Percentiles rank a stretch among this genome's conserved stretches.
phyloP scores from a whole-genome alignment of 805 yeast genomes.

The Candida ipomoeae region DNA sequence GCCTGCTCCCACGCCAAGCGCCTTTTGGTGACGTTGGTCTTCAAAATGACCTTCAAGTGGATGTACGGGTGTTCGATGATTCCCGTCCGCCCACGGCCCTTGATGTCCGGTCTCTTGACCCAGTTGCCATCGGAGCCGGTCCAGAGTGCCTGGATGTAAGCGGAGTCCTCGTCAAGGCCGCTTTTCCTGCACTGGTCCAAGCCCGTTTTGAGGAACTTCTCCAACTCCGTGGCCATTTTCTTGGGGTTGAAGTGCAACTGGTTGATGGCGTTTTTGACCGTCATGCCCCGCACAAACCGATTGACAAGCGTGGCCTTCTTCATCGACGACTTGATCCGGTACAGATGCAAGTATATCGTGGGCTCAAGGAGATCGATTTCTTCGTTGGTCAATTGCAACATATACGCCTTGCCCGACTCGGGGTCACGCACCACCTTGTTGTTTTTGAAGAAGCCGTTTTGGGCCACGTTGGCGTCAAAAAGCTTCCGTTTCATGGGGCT shows the following conservation, averaged over 20 bases:
- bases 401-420: slow-evolving; percentile 45
- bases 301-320: slow-evolving; percentile 82
- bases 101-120: slow-evolving; percentile 67
- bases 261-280: slow-evolving; percentile 75
- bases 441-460: slow-evolving; percentile 68
- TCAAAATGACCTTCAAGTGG: slow-evolving; percentile 75
- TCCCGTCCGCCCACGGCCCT: slow-evolving; percentile 91
- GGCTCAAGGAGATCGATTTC: slow-evolving; percentile 86
- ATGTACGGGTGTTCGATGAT: slow-evolving; percentile 69
- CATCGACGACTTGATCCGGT: slow-evolving; percentile 79
- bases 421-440: slow-evolving; percentile 43
- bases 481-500: slow-evolving; percentile 69
- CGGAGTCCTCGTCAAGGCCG: slow-evolving; percentile 53
- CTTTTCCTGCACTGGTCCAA: slow-evolving; percentile 61
- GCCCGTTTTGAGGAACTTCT: slow-evolving; percentile 68
- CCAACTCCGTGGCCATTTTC: slow-evolving; percentile 74
- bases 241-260: slow-evolving; percentile 87
- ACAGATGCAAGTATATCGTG: slow-evolving; percentile 74
- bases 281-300: slow-evolving; percentile 68
- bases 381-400: slow-evolving; percentile 51
- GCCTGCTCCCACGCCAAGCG: slow-evolving; percentile 59
- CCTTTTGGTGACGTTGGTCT: slow-evolving; percentile 57
- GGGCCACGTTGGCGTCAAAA: slow-evolving; percentile 55
- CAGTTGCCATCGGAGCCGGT: slow-evolving; percentile 83
- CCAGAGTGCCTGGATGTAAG: slow-evolving; percentile 83